These are phyloP conservation scores for Epichloe sibirici DNA, from an alignment of 2,329 filamentous ascomycete genomes.

Conservation along the genomic window DNA sequence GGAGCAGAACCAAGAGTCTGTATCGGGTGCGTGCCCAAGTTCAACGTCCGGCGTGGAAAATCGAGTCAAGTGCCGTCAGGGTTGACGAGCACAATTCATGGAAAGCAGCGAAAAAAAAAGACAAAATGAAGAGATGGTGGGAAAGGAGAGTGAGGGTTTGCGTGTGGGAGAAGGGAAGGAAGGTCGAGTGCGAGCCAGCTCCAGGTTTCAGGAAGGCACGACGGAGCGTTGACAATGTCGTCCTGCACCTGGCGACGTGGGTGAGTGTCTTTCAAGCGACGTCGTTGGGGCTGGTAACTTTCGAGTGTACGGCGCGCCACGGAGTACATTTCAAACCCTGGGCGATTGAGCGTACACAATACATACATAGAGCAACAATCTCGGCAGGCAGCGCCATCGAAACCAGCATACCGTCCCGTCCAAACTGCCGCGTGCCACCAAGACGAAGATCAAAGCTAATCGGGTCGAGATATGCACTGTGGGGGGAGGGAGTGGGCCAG, in stretches of 20 bases:
- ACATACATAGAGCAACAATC: background rate
- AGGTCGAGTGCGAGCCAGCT: background rate
- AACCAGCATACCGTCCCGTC: background rate
- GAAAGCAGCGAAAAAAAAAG: background rate
- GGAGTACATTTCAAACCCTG: too few relatives aligned
- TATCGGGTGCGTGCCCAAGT: background rate
- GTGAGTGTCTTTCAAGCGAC: background rate
- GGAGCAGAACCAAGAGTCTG: background rate
- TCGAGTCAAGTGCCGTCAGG: background rate
- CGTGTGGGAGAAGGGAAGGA: background rate
- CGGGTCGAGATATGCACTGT: constrained; percentile 1
- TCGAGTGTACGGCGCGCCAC: too few relatives aligned
- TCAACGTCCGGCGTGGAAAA: constrained; percentile 4
- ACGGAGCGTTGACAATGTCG: background rate
- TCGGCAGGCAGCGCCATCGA: background rate
- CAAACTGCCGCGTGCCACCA: background rate
- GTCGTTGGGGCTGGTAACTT: background rate
- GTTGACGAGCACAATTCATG: background rate
- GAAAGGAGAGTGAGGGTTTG: background rate
- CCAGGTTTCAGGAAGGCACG: background rate
- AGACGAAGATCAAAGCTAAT: background rate
- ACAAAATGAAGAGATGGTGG: background rate
- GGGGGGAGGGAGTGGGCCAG: background rate
- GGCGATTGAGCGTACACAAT: background rate
- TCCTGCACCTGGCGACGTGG: background rate